Evolutionary conservation across 2,329 filamentous ascomycete species (phyloP).

Genomic region (Metarhizium guizhouense): DNA sequence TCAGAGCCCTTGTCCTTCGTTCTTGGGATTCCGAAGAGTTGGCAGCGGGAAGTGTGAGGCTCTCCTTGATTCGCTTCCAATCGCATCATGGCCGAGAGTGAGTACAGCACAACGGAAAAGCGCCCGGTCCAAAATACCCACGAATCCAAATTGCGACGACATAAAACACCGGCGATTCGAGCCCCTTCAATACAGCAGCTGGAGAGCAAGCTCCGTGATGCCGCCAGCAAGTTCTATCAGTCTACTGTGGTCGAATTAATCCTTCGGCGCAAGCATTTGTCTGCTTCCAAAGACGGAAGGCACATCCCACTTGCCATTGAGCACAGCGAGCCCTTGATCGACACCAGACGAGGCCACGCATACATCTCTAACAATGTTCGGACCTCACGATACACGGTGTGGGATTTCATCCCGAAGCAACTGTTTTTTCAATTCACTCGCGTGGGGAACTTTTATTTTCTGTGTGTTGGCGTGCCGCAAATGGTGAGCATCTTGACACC

Average conservation of each 20-base stretch:
- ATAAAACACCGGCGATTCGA: neutral
- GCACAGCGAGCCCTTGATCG: conserved; percentile 31
- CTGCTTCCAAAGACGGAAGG: conserved; percentile 62
- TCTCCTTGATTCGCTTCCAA: neutral
- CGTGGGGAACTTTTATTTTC: conserved; percentile 79
- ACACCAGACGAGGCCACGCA: conserved; percentile 38
- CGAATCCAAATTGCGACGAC: neutral
- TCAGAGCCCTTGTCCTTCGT: neutral
- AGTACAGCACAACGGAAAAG: conserved; percentile 4
- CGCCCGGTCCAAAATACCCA: neutral
- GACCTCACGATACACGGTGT: conserved; percentile 74
- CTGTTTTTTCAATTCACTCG: conserved; percentile 80
- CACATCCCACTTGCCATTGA: conserved; percentile 34
- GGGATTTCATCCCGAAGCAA: conserved; percentile 80
- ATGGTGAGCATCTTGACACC: conserved; percentile 33
- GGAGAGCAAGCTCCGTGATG: conserved; percentile 10
- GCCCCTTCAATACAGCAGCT: conserved; percentile 1
- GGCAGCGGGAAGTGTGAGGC: neutral
- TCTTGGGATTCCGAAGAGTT: neutral
- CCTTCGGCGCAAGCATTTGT: conserved; percentile 57
- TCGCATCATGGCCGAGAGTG: conserved; percentile 2
- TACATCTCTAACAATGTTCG: conserved; percentile 59
- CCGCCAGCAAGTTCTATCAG: conserved; percentile 21
- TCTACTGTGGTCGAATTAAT: conserved; percentile 37
- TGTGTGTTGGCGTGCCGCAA: conserved; percentile 75